phyloP scores from a whole-genome alignment of 2,329 filamentous ascomycete species.

The Whalleya microplaca region DNA sequence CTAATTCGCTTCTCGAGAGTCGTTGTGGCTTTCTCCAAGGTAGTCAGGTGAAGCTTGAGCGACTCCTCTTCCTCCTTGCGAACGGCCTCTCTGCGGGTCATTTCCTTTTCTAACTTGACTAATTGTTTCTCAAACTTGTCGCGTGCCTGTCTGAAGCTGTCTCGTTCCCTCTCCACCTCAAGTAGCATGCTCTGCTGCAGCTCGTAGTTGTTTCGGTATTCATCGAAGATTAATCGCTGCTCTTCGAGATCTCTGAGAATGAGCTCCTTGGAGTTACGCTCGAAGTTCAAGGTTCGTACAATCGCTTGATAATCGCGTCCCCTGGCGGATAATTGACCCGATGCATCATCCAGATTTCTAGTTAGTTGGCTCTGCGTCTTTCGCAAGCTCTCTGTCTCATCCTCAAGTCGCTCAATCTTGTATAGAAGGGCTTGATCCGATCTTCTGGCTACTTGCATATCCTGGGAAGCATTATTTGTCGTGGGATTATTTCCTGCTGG shows the following conservation, averaged over 20 bases:
- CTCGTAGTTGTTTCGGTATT: conserved; percentile 41
- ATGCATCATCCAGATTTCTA: conserved; percentile 37
- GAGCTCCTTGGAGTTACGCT: conserved; percentile 39
- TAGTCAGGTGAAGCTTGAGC: conserved; percentile 30
- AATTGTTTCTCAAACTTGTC: conserved; percentile 33
- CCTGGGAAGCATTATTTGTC: conserved; percentile 17
- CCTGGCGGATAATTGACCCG: conserved; percentile 34
- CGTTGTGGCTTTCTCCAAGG: conserved; percentile 26
- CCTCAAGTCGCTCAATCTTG: conserved; percentile 43
- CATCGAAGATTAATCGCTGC: conserved; percentile 41
- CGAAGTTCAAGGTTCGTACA: conserved; percentile 32
- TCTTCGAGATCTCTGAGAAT: conserved; percentile 39
- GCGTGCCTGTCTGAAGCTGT: conserved; percentile 35
- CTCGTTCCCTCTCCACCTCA: conserved; percentile 40
- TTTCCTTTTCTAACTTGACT: conserved; percentile 28
- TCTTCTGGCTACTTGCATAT: conserved; percentile 33
- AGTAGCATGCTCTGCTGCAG: conserved; percentile 35
- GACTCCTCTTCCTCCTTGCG: conserved; percentile 32
- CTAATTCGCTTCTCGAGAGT: conserved; percentile 31
- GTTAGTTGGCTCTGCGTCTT: conserved; percentile 35
- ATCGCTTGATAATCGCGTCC: conserved; percentile 37
- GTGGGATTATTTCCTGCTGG: conserved; percentile 11
- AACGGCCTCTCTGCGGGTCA: conserved; percentile 26
- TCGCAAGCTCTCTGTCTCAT: conserved; percentile 38
- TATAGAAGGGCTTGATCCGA: conserved; percentile 37